These are phyloP conservation scores for Yarrowia keelungensis DNA, from an alignment of 805 yeast genomes.

Conservation along the genomic window DNA sequence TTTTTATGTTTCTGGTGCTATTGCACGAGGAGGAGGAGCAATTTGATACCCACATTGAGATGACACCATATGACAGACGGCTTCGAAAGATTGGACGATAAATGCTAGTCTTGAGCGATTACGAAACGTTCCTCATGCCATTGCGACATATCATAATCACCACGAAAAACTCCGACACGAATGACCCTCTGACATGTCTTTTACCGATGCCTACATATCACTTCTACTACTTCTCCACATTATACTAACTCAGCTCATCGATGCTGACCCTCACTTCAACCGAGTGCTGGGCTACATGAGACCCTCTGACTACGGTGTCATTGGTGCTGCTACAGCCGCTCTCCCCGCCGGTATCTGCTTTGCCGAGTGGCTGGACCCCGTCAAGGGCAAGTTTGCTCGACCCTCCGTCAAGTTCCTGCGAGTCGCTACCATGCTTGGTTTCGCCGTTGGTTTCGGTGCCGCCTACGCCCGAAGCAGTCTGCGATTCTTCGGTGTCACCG, in stretches of 20 bases:
- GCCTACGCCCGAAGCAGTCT: slow-evolving; percentile 71
- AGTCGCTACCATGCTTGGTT: slow-evolving; percentile 67
- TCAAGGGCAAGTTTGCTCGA: slow-evolving; percentile 54
- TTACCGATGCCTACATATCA: no score
- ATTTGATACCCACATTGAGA: neutral
- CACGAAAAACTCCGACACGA: neutral
- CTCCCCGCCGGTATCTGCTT: slow-evolving; percentile 58
- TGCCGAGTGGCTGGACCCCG: slow-evolving; percentile 59
- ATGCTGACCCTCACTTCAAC: slow-evolving; percentile 76
- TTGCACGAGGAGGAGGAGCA: neutral
- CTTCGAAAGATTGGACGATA: no score
- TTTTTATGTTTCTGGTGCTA: neutral
- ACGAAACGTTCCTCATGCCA: no score
- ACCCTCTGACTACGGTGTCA: slow-evolving; percentile 63
- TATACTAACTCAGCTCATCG: slow-evolving; percentile 58
- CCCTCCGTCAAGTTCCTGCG: slow-evolving; percentile 68
- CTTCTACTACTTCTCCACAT: no score
- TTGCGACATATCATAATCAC: no score
- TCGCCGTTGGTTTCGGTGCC: slow-evolving; percentile 73
- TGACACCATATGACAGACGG: no score
- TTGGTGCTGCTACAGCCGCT: slow-evolving; percentile 58
- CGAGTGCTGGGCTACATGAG: slow-evolving; percentile 78
- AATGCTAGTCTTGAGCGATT: no score
- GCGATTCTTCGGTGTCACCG: slow-evolving; percentile 80
- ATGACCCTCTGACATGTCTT: no score